These are phyloP conservation scores for Blastobotrys persicus DNA, from an alignment of 1,139 yeast species.

Conservation along the genomic window DNA sequence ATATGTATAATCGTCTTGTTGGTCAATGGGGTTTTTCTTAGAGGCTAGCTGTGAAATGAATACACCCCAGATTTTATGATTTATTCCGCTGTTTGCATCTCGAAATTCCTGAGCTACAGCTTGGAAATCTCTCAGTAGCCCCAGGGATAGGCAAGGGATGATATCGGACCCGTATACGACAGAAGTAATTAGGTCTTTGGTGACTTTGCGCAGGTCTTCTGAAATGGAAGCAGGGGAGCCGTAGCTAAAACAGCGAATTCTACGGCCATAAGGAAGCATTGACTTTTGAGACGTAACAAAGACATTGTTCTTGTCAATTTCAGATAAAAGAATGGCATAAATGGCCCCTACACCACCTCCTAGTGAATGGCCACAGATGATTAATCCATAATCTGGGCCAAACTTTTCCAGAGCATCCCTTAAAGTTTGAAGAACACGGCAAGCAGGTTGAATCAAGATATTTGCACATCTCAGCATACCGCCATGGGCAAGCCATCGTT, in stretches of 20 bases:
- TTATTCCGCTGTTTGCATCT: conserved; percentile 32
- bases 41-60: conserved; percentile 33
- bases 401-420: conserved; percentile 28
- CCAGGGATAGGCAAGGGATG: conserved; percentile 38
- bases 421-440: conserved; percentile 32
- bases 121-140: conserved; percentile 37
- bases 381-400: conserved; percentile 33
- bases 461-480: conserved; percentile 39
- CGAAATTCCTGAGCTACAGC: conserved; percentile 33
- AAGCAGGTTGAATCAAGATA: conserved; percentile 25
- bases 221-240: conserved; percentile 39
- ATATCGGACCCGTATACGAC: conserved; percentile 38
- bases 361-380: conserved; percentile 39
- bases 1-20: conserved; percentile 34
- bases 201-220: conserved; percentile 29
- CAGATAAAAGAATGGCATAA: conserved; percentile 34
- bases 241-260: conserved; percentile 36
- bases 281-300: conserved; percentile 23
- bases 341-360: conserved; percentile 41
- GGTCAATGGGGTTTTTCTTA: conserved; percentile 29
- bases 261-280: conserved; percentile 32
- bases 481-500: conserved; percentile 34
- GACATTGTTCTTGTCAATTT: conserved; percentile 19
- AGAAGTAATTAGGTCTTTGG: conserved; percentile 33
- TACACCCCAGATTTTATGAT: conserved; percentile 30